Evolutionary conservation across 1,284 basidiomycete genomes (phyloP).

Genomic region (Sanguinoderma infundibulare): DNA sequence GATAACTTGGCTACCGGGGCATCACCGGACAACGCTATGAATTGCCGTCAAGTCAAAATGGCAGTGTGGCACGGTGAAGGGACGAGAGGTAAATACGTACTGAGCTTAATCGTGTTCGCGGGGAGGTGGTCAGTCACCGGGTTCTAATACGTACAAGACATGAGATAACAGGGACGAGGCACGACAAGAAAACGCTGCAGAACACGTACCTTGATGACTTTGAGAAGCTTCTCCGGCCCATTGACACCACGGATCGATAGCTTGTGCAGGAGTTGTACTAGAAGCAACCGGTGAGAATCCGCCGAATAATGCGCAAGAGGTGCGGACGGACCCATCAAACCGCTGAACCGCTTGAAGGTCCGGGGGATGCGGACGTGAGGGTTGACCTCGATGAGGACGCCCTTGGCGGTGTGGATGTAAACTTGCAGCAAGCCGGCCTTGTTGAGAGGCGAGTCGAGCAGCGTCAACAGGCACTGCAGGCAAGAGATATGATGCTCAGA

Average conservation of each 20-base stretch:
- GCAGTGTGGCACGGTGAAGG: slow-evolving; percentile 2
- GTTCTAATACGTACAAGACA: slow-evolving; percentile 59
- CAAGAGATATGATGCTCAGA: neutral
- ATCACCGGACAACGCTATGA: slow-evolving; percentile 88
- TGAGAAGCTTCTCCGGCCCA: slow-evolving; percentile 94
- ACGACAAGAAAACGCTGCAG: slow-evolving; percentile 2
- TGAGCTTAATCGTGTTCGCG: slow-evolving; percentile 94
- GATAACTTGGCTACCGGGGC: slow-evolving; percentile 85
- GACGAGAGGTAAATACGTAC: slow-evolving; percentile 49
- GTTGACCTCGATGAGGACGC: slow-evolving; percentile 98
- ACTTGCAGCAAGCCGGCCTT: slow-evolving; percentile 97
- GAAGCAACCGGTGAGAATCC: neutral
- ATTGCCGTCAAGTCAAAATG: slow-evolving; percentile 7
- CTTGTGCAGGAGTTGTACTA: slow-evolving; percentile 97
- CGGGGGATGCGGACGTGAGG: slow-evolving; percentile 96
- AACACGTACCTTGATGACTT: slow-evolving; percentile 85
- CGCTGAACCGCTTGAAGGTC: slow-evolving; percentile 98
- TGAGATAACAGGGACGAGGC: slow-evolving; percentile 1
- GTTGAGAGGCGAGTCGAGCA: slow-evolving; percentile 98
- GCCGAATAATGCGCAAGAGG: neutral
- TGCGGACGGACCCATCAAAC: slow-evolving; percentile 86
- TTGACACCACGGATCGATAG: slow-evolving; percentile 95
- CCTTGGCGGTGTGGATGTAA: slow-evolving; percentile 97
- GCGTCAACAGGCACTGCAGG: slow-evolving; percentile 87
- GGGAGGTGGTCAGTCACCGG: slow-evolving; percentile 96